Conservation (phyloP, 2,329 filamentous ascomycete species). For the Colletotrichum tamarilloi region DNA sequence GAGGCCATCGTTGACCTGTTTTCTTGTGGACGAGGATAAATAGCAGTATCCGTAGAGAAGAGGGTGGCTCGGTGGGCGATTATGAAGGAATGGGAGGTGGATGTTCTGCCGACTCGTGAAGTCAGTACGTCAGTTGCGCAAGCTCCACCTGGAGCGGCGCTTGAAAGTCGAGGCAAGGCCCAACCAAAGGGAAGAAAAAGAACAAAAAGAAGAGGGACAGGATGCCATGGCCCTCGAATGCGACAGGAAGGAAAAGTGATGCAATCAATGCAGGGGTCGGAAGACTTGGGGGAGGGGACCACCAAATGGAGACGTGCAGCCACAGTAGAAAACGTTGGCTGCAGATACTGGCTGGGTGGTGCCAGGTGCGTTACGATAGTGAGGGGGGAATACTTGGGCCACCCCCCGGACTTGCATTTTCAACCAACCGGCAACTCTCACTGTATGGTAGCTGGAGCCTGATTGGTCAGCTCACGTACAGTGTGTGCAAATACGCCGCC, state of each 20-base stretch:
- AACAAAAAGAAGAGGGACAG: not conserved
- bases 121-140: not conserved
- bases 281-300: not conserved
- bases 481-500: not conserved
- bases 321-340: slow-evolving; percentile 25
- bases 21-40: not conserved
- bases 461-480: slow-evolving; percentile 10
- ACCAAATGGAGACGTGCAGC: not conserved
- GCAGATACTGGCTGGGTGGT: slow-evolving; percentile 14
- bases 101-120: not conserved
- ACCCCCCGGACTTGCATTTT: slow-evolving; percentile 12
- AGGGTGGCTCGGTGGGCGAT: not conserved
- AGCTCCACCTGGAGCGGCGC: not conserved
- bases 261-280: slow-evolving; percentile 37
- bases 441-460: not conserved
- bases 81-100: slow-evolving; percentile 3
- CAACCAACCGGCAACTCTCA: not conserved
- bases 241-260: slow-evolving; percentile 34
- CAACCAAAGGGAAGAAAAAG: not conserved
- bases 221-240: not conserved
- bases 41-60: not conserved
- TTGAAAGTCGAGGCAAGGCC: not conserved
- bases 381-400: not conserved
- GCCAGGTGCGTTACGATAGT: not conserved
- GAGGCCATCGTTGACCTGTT: not conserved